Evolutionary conservation across 179 eudicot genomes (phyloP), one percentile per base, ranked within the genome.

Genomic region (Sideroxylon spinosum): DNA sequence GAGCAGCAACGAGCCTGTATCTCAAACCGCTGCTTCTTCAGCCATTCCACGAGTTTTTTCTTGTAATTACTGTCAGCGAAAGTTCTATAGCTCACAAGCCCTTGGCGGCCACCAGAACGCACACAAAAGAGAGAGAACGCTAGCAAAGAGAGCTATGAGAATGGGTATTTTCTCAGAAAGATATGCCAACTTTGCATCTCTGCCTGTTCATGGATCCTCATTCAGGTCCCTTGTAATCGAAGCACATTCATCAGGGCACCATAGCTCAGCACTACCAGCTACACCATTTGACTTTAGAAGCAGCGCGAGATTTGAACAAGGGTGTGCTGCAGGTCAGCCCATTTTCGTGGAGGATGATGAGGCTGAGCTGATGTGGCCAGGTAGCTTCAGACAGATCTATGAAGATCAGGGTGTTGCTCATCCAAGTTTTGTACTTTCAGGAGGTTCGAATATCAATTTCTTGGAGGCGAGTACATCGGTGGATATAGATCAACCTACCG

Each of bases 71-170:
- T 88, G 90, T 68, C 79, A 71, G 25, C 23, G 90, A 0, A 88
- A 84, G 20, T 88, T 88, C 77, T 84, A 75, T 76, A 86, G 88
- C 76, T 86, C 90, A 0, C 90, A 86, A 73, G 90, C 87, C 23
- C 88, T 86, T 10, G 90, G 90, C 0, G 88, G 88, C 20, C 88
- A 88, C 70, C 90, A 86, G 49, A 88, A 88, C 19, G 90, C 90
- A 0, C 90, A 88, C 60, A 87, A 87, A 76, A 75, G 86, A 11
- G 90, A 86, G 28, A 63, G 88, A 57, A 81, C 83, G 2, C 83
- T 85, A 4, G 90, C 84, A 7, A 87, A 85, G 46, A 56, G 88
- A 1, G 86, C 87, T 13, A 77, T 81, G 81, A 59, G 84, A 52
- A 82, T 87, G 87, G 85, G 86, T 8, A 70, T 74, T 9, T 83